Conservation (phyloP, 1,139 yeast genomes). For the Lipomyces yarrowii region DNA sequence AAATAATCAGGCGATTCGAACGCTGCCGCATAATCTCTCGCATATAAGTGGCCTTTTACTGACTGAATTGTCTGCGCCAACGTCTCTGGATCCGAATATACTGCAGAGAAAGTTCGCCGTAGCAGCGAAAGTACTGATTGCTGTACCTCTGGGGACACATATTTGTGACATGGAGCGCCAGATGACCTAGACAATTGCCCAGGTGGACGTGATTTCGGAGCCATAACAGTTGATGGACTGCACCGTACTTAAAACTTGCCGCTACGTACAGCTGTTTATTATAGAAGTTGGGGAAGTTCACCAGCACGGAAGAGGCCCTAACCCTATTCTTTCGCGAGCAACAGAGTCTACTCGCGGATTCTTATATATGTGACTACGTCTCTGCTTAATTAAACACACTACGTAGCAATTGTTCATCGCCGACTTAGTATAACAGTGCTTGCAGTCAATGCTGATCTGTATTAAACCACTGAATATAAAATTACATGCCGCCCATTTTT, state of each 20-base stretch:
- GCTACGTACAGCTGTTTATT: no score
- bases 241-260: no score
- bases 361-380: no score
- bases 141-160: conserved; percentile 13
- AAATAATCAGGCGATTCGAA: conserved; percentile 66
- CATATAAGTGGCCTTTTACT: conserved; percentile 69
- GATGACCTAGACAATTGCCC: not conserved
- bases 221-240: not conserved
- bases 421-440: not conserved
- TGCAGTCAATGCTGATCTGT: not conserved
- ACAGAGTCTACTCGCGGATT: no score
- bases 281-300: no score
- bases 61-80: conserved; percentile 56
- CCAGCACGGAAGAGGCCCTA: no score
- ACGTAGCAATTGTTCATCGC: no score
- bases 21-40: conserved; percentile 70
- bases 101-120: conserved; percentile 47
- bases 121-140: conserved; percentile 20
- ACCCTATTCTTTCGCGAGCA: no score
- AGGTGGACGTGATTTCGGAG: not conserved
- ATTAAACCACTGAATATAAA: not conserved
- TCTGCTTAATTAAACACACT: no score
- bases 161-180: not conserved
- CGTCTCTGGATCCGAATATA: conserved; percentile 44
- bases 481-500: not conserved